Conservation (phyloP, 2,329 filamentous ascomycete genomes). For the Rutstroemia sp. region DNA sequence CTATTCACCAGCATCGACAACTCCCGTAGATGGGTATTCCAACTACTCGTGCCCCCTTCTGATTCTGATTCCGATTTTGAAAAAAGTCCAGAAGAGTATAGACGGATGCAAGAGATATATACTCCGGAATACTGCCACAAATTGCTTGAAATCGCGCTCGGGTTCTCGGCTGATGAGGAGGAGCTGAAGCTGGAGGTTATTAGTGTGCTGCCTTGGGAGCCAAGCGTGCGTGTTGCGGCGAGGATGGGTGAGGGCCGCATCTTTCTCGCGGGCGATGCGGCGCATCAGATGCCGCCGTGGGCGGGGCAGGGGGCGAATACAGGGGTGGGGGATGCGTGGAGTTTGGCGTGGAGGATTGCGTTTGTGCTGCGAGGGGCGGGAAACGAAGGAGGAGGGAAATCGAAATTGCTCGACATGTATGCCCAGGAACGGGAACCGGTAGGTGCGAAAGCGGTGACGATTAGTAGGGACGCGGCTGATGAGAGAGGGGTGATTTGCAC, state of each 20-base stretch:
- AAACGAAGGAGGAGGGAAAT: constrained; percentile 13
- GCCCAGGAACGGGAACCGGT: constrained; percentile 33
- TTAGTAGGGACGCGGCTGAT: constrained; percentile 10
- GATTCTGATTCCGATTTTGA: no score
- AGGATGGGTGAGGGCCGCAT: constrained; percentile 26
- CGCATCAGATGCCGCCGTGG: constrained; percentile 40
- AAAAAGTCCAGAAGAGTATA: constrained; percentile 4
- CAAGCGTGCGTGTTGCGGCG: constrained; percentile 26
- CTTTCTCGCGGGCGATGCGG: constrained; percentile 42
- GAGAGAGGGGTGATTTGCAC: constrained; percentile 10
- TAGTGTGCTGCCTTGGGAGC: constrained; percentile 30
- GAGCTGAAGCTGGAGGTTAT: constrained; percentile 28
- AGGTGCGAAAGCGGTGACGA: constrained; percentile 17
- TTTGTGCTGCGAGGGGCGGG: constrained; percentile 23
- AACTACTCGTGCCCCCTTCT: constrained; percentile 20
- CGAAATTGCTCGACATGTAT: constrained; percentile 33
- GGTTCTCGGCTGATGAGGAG: constrained; percentile 17
- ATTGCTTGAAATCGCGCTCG: constrained; percentile 27
- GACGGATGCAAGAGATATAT: constrained; percentile 18
- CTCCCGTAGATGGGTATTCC: constrained; percentile 24
- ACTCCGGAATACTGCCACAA: constrained; percentile 17
- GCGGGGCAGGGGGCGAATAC: constrained; percentile 37
- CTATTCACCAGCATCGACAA: constrained; percentile 25
- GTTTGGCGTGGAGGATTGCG: constrained; percentile 37
- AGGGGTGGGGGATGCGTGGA: constrained; percentile 33